phyloP scores from a whole-genome alignment of 2,329 filamentous ascomycete species.

The Berkeleyomyces rouxiae region DNA sequence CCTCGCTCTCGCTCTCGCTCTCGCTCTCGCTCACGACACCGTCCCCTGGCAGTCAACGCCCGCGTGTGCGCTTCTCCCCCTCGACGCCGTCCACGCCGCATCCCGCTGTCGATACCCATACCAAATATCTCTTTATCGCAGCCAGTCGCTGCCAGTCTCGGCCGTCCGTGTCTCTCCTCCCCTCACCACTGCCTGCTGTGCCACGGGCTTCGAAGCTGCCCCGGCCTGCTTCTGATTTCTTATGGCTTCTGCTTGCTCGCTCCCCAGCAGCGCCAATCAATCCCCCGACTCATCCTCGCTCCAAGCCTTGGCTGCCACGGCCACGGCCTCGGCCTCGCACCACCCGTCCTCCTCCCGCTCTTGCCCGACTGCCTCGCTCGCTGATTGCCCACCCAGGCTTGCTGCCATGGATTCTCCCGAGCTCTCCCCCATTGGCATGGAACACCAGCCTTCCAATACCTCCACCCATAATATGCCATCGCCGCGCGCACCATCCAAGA shows the following conservation, averaged over 20 bases:
- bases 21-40: neutral
- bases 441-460: slow-evolving; percentile 4
- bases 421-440: slow-evolving; percentile 6
- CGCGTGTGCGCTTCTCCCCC: neutral
- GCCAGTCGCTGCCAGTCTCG: neutral
- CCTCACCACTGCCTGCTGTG: neutral
- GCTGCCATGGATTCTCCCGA: slow-evolving; percentile 10
- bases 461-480: slow-evolving; percentile 1
- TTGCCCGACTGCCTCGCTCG: neutral
- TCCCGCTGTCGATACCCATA: slow-evolving; percentile 3
- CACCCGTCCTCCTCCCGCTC: slow-evolving; percentile 2
- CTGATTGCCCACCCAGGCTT: neutral
- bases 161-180: neutral
- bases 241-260: slow-evolving; percentile 10
- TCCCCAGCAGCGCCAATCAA: slow-evolving; percentile 7
- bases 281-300: slow-evolving; percentile 7
- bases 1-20: neutral
- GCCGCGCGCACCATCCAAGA: slow-evolving; percentile 33
- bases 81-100: neutral
- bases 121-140: neutral
- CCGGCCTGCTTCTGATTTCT: slow-evolving; percentile 3
- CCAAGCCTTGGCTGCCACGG: slow-evolving; percentile 6
- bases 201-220: neutral
- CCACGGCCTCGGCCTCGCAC: neutral
- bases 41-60: neutral